Conservation (phyloP, 2,329 filamentous ascomycete genomes). For the Xylaria sp. region DNA sequence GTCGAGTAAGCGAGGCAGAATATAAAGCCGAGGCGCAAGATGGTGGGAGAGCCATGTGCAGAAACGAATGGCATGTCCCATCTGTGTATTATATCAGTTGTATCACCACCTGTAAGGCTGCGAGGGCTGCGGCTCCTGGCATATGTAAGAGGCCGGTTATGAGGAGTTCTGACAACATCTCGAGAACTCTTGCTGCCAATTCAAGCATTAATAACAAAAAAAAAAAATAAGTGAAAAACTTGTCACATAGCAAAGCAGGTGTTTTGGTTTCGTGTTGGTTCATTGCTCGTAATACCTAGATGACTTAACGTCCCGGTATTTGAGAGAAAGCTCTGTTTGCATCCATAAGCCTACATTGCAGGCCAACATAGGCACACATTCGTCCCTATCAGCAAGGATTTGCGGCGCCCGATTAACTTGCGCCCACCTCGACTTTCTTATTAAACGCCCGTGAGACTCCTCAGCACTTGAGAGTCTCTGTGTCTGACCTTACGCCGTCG, state of each 20-base stretch:
- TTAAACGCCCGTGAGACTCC: slow-evolving; percentile 40
- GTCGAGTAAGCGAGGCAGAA: slow-evolving; percentile 29
- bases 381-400: not conserved
- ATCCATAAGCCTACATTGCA: not conserved
- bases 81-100: not conserved
- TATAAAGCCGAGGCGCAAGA: slow-evolving; percentile 1
- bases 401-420: not conserved
- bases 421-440: not conserved
- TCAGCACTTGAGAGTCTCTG: slow-evolving; percentile 54
- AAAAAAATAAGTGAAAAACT: not conserved
- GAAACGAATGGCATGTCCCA: not conserved
- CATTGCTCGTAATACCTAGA: not conserved
- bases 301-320: not conserved
- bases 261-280: not conserved
- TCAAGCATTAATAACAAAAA: not conserved
- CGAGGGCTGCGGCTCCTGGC: not conserved
- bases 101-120: slow-evolving; percentile 2
- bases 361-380: not conserved
- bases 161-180: not conserved
- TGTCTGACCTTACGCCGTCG: slow-evolving; percentile 29
- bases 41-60: not conserved
- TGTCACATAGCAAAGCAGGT: not conserved
- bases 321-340: not conserved
- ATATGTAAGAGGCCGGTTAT: not conserved
- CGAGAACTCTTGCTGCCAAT: not conserved